Evolutionary conservation across 495 filamentous ascomycete species (phyloP).

Genomic region (Poronia punctata): DNA sequence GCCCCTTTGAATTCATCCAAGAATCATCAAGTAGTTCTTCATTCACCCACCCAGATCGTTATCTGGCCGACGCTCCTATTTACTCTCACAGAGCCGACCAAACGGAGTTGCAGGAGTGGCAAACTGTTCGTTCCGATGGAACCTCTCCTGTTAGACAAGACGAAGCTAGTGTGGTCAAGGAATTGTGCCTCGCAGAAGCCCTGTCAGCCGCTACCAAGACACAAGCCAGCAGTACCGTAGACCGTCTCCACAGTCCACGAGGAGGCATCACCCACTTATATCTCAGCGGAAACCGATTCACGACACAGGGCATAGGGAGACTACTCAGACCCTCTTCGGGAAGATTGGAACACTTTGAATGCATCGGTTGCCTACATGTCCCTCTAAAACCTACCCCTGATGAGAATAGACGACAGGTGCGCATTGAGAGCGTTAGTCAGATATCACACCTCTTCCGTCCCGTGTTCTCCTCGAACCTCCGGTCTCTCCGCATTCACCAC

Average conservation of each 20-base stretch:
- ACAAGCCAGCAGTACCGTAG: not conserved
- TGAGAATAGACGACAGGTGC: conserved; percentile 7
- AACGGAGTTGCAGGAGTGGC: conserved; percentile 14
- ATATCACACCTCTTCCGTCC: conserved; percentile 37
- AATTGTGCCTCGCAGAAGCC: conserved; percentile 15
- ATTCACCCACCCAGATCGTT: conserved; percentile 28
- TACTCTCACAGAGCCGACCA: conserved; percentile 23
- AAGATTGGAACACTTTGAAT: conserved; percentile 39
- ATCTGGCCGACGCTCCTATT: conserved; percentile 33
- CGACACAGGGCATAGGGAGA: conserved; percentile 21
- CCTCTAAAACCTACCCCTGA: not conserved
- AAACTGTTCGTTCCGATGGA: conserved; percentile 27
- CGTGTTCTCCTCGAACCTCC: conserved; percentile 36
- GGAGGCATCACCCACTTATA: conserved; percentile 37
- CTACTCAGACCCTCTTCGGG: conserved; percentile 27
- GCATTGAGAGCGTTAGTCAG: conserved; percentile 29
- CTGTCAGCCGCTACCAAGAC: not conserved
- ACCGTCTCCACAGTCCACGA: not conserved
- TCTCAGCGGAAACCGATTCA: conserved; percentile 32
- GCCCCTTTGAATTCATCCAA: conserved; percentile 27
- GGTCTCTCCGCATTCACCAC: conserved; percentile 39
- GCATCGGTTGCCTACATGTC: conserved; percentile 21
- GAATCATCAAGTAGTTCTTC: conserved; percentile 31
- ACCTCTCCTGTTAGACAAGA: conserved; percentile 20
- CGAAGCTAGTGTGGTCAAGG: conserved; percentile 24